A percentile compares a stretch with the other conserved stretches of the same genome.
Evolutionary conservation across 768 basidiomycete genomes (phyloP).

Genomic region (Kwoniella botswanensis): DNA sequence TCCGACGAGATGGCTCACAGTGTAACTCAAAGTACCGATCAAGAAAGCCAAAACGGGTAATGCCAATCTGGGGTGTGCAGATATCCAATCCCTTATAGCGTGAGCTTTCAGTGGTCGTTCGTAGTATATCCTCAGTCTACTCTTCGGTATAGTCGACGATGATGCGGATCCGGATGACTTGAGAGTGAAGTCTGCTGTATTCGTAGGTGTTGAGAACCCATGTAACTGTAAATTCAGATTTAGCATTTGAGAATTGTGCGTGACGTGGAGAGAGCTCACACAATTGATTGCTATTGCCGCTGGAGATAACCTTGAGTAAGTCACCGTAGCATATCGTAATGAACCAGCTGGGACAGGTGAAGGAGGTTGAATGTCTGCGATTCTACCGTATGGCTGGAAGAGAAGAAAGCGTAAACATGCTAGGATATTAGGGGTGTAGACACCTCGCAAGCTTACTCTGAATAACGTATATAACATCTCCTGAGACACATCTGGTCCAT

Average conservation of each 20-base stretch:
- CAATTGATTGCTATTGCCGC: conserved; percentile 84
- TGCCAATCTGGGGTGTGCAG: conserved; percentile 55
- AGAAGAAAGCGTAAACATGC: background rate
- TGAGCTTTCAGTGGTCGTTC: conserved; percentile 56
- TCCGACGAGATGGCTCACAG: conserved; percentile 63
- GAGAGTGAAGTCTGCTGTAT: conserved; percentile 54
- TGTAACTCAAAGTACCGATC: conserved; percentile 86
- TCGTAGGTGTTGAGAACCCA: conserved; percentile 57
- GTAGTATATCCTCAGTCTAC: conserved; percentile 54
- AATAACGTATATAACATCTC: conserved; percentile 77
- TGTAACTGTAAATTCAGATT: conserved; percentile 40
- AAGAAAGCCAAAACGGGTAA: conserved; percentile 72
- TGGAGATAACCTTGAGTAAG: conserved; percentile 68
- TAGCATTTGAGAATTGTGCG: background rate
- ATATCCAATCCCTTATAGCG: conserved; percentile 57
- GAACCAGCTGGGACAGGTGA: conserved; percentile 69
- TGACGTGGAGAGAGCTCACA: conserved; percentile 45
- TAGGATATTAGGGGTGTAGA: too few species aligned
- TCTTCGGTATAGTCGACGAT: conserved; percentile 38
- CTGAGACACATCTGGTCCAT: conserved; percentile 84
- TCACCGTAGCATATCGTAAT: conserved; percentile 69
- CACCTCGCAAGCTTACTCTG: conserved; percentile 63
- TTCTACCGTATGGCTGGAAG: conserved; percentile 79
- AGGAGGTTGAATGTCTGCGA: conserved; percentile 70
- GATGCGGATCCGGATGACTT: conserved; percentile 30